Base-by-base conservation (phyloP, 2,329 filamentous ascomycete species). In the Cladosporium sp. region DNA sequence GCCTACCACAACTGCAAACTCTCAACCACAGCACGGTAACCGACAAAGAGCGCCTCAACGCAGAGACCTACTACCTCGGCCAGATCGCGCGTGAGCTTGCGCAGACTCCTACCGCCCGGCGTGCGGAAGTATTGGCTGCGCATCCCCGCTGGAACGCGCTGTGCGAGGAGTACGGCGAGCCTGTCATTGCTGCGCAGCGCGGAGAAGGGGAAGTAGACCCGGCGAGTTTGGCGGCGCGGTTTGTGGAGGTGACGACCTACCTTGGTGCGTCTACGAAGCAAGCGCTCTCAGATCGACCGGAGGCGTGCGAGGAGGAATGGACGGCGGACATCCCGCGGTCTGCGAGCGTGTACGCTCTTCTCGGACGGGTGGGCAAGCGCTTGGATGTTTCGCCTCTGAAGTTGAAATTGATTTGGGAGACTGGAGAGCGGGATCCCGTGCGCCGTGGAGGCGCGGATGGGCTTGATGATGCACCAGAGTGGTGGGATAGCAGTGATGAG, bases 41-140 rank as follows among this genome's bases (percentile, higher is more conserved):
- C 0, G 72, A 82, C 1, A 87, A 89, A 51, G 93, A 98, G 76
- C 88, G 94, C 21, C 84, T 87, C 64, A 95, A 98, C 74, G 93
- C 93, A 4, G 95, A 98, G 72, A 89, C 94, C 74, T 99, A 96
- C 77, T 99, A 99, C 77, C 86, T 98, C 12, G 92, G 90, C 0
- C 86, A 91, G 64, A 95, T 97, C 66, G 91, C 86, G 12, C 88
- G 88, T 68, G 91, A 95, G 75, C 82, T 97, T 47, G 85, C 88
- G 1, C 80, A 83, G 3, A 85, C 87, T 0, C 80, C 87, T 0
- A 83, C 86, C 65, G 78, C 77, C 2, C 85, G 89, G 70, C 78
- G 82, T 32, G 70, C 78, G 0, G 79, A 80, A 1, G 84, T 96
- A 0, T 76, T 91, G 3, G 78, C 76, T 0, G 78, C 81, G 3